These are phyloP conservation scores for Acacia melanoxylon DNA, from an alignment of 306 rosid species.

Conservation along the genomic window DNA sequence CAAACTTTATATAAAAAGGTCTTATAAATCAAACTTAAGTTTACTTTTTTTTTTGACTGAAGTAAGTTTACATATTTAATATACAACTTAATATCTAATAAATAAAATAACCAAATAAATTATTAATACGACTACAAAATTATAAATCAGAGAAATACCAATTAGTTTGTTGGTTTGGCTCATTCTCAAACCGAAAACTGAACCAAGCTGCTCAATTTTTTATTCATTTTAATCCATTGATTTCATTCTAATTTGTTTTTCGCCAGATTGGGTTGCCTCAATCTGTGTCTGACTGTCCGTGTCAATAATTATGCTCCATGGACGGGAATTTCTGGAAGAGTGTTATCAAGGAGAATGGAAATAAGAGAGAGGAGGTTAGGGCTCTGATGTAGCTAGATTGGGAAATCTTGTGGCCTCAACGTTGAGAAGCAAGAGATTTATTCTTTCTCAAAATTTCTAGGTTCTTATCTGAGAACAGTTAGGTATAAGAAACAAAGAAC, in stretches of 20 bases:
- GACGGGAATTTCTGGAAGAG: background rate
- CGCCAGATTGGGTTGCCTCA: background rate
- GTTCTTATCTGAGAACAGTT: background rate
- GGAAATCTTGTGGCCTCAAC: background rate
- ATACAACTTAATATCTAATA: background rate
- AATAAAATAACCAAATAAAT: background rate
- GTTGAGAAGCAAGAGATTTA: background rate
- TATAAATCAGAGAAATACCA: background rate
- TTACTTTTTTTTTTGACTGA: too few relatives aligned
- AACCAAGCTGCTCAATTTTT: background rate
- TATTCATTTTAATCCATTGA: background rate
- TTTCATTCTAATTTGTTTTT: background rate
- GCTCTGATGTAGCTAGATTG: background rate
- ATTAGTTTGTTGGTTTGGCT: background rate
- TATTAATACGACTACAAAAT: background rate
- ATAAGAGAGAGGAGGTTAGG: background rate
- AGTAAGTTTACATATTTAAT: background rate
- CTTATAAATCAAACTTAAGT: background rate
- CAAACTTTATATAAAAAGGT: background rate
- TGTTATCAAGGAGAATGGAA: background rate
- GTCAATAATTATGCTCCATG: background rate
- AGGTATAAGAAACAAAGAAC: conserved; percentile 24
- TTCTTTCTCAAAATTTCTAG: background rate
- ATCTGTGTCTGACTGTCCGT: background rate
- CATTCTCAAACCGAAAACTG: background rate